A percentile compares a stretch with the other conserved stretches of the same genome.
Evolutionary conservation across 306 rosid species (phyloP).

Genomic region (Citrullus mucosospermus): DNA sequence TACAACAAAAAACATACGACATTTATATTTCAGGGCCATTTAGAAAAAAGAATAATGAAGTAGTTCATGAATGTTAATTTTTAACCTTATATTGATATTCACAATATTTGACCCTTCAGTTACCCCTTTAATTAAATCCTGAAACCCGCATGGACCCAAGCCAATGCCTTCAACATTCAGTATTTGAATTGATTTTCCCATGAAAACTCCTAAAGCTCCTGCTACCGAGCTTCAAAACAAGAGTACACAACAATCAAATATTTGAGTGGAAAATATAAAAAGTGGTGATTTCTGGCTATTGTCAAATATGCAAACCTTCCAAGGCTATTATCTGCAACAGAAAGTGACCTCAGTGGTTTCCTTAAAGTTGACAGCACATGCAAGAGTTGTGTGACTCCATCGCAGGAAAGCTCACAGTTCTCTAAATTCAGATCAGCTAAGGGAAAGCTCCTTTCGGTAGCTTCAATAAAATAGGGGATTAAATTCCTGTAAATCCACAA

Average conservation of each 20-base stretch:
- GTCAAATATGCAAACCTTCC: conserved; percentile 59
- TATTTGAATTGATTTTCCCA: conserved; percentile 40
- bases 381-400: conserved; percentile 48
- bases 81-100: conserved; percentile 65
- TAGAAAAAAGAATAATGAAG: conserved; percentile 11
- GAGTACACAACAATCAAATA: conserved; percentile 19
- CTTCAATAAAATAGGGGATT: conserved; percentile 46
- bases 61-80: conserved; percentile 12
- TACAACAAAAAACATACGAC: conserved; percentile 11
- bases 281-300: conserved; percentile 5
- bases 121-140: conserved; percentile 33
- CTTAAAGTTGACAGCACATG: conserved; percentile 36
- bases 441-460: conserved; percentile 30
- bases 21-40: neutral
- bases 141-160: conserved; percentile 61
- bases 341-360: conserved; percentile 59
- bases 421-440: conserved; percentile 49
- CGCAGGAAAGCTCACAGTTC: conserved; percentile 52
- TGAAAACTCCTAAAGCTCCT: conserved; percentile 44
- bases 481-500: conserved; percentile 44
- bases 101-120: conserved; percentile 38
- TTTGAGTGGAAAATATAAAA: conserved; percentile 10
- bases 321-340: conserved; percentile 70
- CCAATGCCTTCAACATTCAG: conserved; percentile 53
- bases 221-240: conserved; percentile 49